phyloP scores from a whole-genome alignment of 805 yeast genomes.

The Yarrowia sp. region DNA sequence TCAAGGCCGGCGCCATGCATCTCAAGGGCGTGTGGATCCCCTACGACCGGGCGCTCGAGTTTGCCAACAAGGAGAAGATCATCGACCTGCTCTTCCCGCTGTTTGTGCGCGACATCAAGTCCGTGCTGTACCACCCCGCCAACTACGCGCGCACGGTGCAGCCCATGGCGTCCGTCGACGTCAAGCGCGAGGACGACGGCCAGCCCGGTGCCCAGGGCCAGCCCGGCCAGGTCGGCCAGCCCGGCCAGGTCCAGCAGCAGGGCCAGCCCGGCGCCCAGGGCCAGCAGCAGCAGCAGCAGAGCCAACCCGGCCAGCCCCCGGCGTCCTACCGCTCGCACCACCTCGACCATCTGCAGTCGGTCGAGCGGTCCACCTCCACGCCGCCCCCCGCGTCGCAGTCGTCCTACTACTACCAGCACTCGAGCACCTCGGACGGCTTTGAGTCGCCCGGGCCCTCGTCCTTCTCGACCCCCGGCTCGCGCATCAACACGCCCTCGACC shows the following conservation, averaged over 20 bases:
- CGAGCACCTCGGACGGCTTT: conserved; percentile 20
- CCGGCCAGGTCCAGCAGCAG: conserved; percentile 27
- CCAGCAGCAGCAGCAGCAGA: conserved; percentile 28
- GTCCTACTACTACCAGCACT: conserved; percentile 28
- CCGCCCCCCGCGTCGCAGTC: conserved; percentile 29
- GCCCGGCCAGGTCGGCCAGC: conserved; percentile 27
- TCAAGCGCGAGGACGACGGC: conserved; percentile 32
- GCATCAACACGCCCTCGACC: conserved; percentile 26
- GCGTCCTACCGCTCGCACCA: conserved; percentile 22
- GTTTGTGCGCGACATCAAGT: conserved; percentile 64
- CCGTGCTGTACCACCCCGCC: conserved; percentile 34
- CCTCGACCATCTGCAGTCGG: conserved; percentile 24
- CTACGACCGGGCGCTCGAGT: conserved; percentile 73
- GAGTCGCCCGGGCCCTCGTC: conserved; percentile 25
- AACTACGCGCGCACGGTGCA: conserved; percentile 39
- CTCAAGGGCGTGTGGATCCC: conserved; percentile 91
- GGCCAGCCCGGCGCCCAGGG: conserved; percentile 26
- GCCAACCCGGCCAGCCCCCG: conserved; percentile 19
- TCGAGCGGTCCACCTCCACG: conserved; percentile 28
- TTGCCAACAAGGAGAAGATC: conserved; percentile 78
- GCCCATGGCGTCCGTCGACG: conserved; percentile 38
- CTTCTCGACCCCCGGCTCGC: conserved; percentile 24
- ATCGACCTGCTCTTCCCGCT: conserved; percentile 64
- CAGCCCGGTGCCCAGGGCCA: conserved; percentile 22
- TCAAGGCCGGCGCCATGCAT: conserved; percentile 84